Base-by-base conservation (phyloP, 2,329 filamentous ascomycete species). In the Aspergillus sp. region DNA sequence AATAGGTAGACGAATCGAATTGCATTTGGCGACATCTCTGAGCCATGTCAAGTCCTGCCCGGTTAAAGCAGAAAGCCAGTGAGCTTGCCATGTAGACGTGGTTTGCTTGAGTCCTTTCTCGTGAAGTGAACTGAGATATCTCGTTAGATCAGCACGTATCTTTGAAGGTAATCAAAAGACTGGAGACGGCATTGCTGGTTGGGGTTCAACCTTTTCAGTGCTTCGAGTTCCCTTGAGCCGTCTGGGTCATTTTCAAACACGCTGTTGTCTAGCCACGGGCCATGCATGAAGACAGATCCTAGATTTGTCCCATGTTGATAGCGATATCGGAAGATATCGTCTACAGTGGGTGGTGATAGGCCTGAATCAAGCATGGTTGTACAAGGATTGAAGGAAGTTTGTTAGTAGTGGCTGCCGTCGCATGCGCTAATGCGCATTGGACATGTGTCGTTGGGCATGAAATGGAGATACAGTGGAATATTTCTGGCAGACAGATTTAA, bases 261-360 rank as follows among this genome's bases (percentile, higher is more conserved):
- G 57, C 75, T 80, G 2, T 74, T 80, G 3, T 42, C 55, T n/a
- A 87, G 77, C 84, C 84, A 87, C 69, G 80, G 78, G 67, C 87
- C 85, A 4, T 86, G 78, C n/a, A 86, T 80, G 69, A 85, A 87
- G 50, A 86, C 77, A 10, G 81, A 81, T 46, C 85, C 85, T 2
- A 87, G 75, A 59, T 87, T 87, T 0, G 80, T 80, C 7, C 84
- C 85, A 67, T 86, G 82, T 59, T 87, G 84, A 63, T 85, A 86
- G 47, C 85, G 81, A 66, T 86, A 87, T 54, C 82, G 77, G 29
- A 82, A 63, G 67, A 75, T 59, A 50, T 68, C 67, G 29, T 62
- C 56, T 26, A 52, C 58, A 31, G 58, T 64, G n/a, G 67, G 66
- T 11, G 62, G 61, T 18, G 56, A 49, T 31, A 45, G 42, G 20